Base-by-base conservation (phyloP, 441 rosid genomes). In the Erodium texanum region DNA sequence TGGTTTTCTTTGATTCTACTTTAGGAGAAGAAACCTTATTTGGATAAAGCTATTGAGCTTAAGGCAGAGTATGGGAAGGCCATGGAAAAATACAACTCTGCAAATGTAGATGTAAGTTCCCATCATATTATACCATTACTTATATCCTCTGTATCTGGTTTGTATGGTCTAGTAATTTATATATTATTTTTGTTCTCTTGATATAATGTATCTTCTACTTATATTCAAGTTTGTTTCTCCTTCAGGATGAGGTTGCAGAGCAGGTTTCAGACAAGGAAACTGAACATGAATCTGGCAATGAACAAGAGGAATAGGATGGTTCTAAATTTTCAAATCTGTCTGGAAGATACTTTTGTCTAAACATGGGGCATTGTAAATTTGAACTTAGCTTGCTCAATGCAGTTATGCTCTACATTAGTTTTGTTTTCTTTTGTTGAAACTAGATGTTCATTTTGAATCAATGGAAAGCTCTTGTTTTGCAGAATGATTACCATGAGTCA, bases 11-110 rank as follows among this genome's bases (percentile, higher is more conserved):
- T 24, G 16, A 3, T 10, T 45, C 27, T 52, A 5, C 36, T 64
- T 34, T 70, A 90, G 96, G 96, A 93, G 83, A 91, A 88, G 84
- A 89, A 88, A 71, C 83, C 80, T 43, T 91, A 89, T 64, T 0
- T 67, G 50, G 96, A 87, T 7, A 89, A 83, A 73, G 92, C 96
- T 75, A 84, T 86, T 68, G 87, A 80, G 78, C 90, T 87, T 10
- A 89, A 89, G 71, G 94, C 82, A 15, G 89, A 83, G 74, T 81
- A 82, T 78, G 73, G 29, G 41, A 87, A 87, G 76, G 77, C 81
- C 52, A 56, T 69, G 69, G 86, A 79, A 61, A 68, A 71, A 62
- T 73, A 81, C 29, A 75, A 71, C 75, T 88, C 71, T 16, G 77
- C 65, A 58, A 71, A 76, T 27, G 84, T 74, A 68, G 85, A 82